These are phyloP conservation scores for Astrothelium macrocarpum DNA, from an alignment of 495 filamentous ascomycete genomes.

Conservation along the genomic window DNA sequence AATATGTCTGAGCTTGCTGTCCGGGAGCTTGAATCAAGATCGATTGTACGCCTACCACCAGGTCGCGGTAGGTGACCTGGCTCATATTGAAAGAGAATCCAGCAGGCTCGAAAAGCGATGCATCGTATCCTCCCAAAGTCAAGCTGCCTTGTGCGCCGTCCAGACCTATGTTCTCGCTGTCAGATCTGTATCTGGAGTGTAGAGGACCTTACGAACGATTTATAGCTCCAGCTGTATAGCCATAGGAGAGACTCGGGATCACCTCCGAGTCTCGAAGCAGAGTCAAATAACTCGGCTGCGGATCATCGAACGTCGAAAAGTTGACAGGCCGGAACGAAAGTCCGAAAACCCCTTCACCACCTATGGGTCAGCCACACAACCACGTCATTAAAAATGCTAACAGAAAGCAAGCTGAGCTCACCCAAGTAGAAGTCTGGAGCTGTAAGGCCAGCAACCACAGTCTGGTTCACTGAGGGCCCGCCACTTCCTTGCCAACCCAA, in stretches of 20 bases:
- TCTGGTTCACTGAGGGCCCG: slow-evolving; percentile 18
- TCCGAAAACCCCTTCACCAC: slow-evolving; percentile 12
- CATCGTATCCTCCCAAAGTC: slow-evolving; percentile 50
- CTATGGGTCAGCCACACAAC: slow-evolving; percentile 20
- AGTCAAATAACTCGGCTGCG: slow-evolving; percentile 18
- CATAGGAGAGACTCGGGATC: slow-evolving; percentile 45
- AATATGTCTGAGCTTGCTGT: slow-evolving; percentile 6
- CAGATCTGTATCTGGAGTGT: too few species aligned
- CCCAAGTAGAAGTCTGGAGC: slow-evolving; percentile 21
- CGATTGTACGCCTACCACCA: slow-evolving; percentile 40
- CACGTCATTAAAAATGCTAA: neutral
- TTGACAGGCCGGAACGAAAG: slow-evolving; percentile 22
- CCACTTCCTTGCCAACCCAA: slow-evolving; percentile 20
- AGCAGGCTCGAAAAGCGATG: slow-evolving; percentile 41
- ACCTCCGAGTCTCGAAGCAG: slow-evolving; percentile 37
- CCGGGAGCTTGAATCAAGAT: slow-evolving; percentile 23
- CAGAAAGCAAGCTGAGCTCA: neutral
- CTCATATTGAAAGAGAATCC: slow-evolving; percentile 41
- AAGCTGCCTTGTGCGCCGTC: slow-evolving; percentile 43
- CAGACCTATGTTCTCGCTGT: too few species aligned
- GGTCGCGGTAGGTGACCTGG: slow-evolving; percentile 39
- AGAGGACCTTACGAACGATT: slow-evolving; percentile 33
- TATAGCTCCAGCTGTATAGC: slow-evolving; percentile 47
- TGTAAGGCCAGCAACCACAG: slow-evolving; percentile 13
- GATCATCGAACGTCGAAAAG: slow-evolving; percentile 22